Base-by-base conservation (phyloP, 352 stramenopile genomes). In the Albugo laibachii region DNA sequence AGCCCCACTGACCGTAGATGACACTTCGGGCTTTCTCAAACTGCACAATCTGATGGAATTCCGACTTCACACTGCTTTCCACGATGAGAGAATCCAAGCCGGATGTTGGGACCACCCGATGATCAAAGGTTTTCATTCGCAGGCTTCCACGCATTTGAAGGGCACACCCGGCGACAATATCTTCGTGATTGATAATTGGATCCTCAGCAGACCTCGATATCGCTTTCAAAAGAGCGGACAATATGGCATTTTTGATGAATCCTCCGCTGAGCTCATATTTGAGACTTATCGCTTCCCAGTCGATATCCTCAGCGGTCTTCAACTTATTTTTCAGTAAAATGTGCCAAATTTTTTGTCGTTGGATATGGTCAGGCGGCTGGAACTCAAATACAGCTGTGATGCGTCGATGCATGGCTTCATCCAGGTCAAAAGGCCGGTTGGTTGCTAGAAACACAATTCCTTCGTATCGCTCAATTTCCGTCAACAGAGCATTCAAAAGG, bases 161-260 rank as follows among this genome's bases (percentile, higher is more conserved):
- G 35, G 72, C 76, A 47, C 77, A 93, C 5, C 78, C 78, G 0
- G 69, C 54, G 19, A 88, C 71, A 38, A 93, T 70, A 44, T 92
- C 80, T 0, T 62, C 68, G 40, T 93, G 71, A 16, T 56, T 65
- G 47, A 92, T 81, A 36, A 86, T 70, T 0, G 73, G 74, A 0
- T 62, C 48, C 39, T 75, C 64, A 1, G 56, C 48, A 44, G 80
- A 53, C 16, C 76, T 62, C 13, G 67, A 71, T 40, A 88, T 83
- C 18, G 80, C 77, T 37, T 76, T 80, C 14, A 93, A 52, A 34
- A 92, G 61, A 41, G 78, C 74, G 34, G 77, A 86, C 12, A 92
- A 53, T 47, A 93, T 83, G 34, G 80, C 78, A 50, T 93, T 93
- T 63, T 93, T 91, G 61, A 93, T 93, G 56, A 93, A 93, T 2